Evolutionary conservation across 306 rosid species (phyloP).

Genomic region (Cucumis melo): DNA sequence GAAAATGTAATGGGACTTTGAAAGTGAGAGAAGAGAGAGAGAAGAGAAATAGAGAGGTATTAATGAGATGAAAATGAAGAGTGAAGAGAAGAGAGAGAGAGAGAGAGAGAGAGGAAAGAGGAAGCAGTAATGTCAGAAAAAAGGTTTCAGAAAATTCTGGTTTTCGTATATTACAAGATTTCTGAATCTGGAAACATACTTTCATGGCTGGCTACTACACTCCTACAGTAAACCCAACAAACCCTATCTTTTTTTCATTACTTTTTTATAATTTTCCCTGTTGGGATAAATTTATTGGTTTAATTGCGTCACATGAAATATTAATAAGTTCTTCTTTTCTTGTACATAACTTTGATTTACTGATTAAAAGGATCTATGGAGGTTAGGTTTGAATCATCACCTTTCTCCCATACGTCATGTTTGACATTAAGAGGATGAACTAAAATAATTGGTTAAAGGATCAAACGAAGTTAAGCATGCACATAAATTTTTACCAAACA

Average conservation of each 20-base stretch:
- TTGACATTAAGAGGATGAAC: no score
- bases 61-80: not conserved
- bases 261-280: no score
- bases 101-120: not conserved
- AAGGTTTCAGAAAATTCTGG: conserved; percentile 25
- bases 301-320: no score
- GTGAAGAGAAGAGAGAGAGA: not conserved
- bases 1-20: not conserved
- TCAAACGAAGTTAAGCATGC: no score
- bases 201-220: not conserved
- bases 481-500: no score
- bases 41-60: not conserved
- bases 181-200: not conserved
- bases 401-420: no score
- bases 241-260: not conserved
- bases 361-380: no score
- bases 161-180: conserved; percentile 58
- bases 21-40: not conserved
- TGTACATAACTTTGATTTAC: no score
- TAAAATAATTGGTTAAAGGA: no score
- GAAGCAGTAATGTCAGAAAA: not conserved
- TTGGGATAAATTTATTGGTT: no score
- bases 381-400: no score
- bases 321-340: no score
- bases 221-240: not conserved